Conservation (phyloP, 1,284 basidiomycete species). For the Cronartium quercuum region DNA sequence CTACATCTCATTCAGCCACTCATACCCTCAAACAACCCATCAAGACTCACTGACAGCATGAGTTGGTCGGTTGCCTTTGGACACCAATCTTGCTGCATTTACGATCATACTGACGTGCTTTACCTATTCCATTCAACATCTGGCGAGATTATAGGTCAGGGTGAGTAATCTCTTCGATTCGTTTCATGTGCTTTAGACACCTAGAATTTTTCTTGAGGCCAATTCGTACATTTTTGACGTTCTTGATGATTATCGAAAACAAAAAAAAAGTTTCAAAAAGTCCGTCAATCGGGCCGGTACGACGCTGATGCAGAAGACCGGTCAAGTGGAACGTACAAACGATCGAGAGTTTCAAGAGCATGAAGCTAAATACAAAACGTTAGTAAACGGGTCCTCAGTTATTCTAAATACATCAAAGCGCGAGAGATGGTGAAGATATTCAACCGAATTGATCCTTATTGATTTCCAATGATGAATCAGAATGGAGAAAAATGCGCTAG, state of each 20-base stretch:
- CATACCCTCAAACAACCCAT: background rate
- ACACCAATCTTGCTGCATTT: too few species aligned
- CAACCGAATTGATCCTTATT: constrained; percentile 9
- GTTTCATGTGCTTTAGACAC: background rate
- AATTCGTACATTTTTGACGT: constrained; percentile 42
- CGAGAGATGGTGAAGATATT: background rate
- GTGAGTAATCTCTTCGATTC: background rate
- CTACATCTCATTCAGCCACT: background rate
- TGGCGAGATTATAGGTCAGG: background rate
- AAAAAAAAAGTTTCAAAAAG: constrained; percentile 69
- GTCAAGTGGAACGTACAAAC: constrained; percentile 90
- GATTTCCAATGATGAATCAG: constrained; percentile 52
- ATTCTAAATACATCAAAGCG: background rate
- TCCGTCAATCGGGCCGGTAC: constrained; percentile 86
- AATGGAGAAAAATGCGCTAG: constrained; percentile 86
- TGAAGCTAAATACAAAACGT: constrained; percentile 82
- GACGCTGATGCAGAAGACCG: constrained; percentile 88
- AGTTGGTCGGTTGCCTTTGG: background rate
- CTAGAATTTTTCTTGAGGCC: constrained; percentile 40
- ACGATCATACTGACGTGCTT: too few species aligned
- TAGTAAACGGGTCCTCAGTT: constrained; percentile 50
- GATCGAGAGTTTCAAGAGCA: constrained; percentile 90
- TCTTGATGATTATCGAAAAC: background rate
- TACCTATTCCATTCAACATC: background rate
- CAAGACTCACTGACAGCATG: background rate